Evolutionary conservation across 2,329 filamentous ascomycete species (phyloP).

Genomic region (Beauveria caledonica): DNA sequence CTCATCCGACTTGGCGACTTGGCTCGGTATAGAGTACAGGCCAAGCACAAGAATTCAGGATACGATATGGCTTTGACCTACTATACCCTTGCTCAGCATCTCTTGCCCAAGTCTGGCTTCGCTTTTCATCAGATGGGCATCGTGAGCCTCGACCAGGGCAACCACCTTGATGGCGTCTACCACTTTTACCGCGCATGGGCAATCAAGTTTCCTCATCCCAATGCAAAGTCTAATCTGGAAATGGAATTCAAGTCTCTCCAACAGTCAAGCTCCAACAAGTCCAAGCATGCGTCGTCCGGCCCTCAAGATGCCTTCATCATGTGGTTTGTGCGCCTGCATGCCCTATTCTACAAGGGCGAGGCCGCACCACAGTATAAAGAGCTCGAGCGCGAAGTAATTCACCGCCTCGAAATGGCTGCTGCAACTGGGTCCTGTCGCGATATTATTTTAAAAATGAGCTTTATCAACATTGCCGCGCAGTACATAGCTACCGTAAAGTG

Average conservation of each 20-base stretch:
- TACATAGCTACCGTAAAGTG: slow-evolving; percentile 47
- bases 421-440: slow-evolving; percentile 58
- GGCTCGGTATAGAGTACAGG: slow-evolving; percentile 72
- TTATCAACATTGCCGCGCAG: slow-evolving; percentile 83
- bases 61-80: slow-evolving; percentile 77
- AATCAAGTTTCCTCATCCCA: slow-evolving; percentile 64
- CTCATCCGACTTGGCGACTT: slow-evolving; percentile 85
- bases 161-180: slow-evolving; percentile 80
- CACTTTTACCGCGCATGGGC: slow-evolving; percentile 79
- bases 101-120: slow-evolving; percentile 70
- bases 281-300: slow-evolving; percentile 31
- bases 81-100: slow-evolving; percentile 71
- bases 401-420: slow-evolving; percentile 64
- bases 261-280: slow-evolving; percentile 27
- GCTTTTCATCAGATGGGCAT: slow-evolving; percentile 89
- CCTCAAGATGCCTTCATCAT: slow-evolving; percentile 58
- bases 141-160: slow-evolving; percentile 66
- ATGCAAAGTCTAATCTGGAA: slow-evolving; percentile 68
- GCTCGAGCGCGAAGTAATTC: slow-evolving; percentile 76
- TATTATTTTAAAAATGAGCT: slow-evolving; percentile 66
- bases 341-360: slow-evolving; percentile 71
- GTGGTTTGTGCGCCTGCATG: slow-evolving; percentile 83
- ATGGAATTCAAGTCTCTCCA: slow-evolving; percentile 60
- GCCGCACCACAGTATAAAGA: slow-evolving; percentile 69
- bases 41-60: slow-evolving; percentile 63